Evolutionary conservation across 257 asterid species (phyloP), one percentile per base, ranked within the genome.

Genomic region (Leonotis leonurus): DNA sequence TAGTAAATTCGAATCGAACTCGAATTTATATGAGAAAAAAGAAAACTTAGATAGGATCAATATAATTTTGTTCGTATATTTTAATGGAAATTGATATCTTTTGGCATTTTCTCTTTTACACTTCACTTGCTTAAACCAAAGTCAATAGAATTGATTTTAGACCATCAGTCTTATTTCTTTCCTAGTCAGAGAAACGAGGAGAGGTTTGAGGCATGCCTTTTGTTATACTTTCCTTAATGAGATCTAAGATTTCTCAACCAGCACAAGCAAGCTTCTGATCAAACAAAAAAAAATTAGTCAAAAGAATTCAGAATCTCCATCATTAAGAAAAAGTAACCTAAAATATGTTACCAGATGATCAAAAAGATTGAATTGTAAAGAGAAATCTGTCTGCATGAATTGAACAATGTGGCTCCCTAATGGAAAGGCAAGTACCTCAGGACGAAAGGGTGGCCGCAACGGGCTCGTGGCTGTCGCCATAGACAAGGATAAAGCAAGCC

Each of bases 401-500:
- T 48, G 58, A 32, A 40, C 40, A 78, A 90, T 88, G 98, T 85
- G 87, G 89, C 81, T 68, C 63, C 75, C 82, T 44, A 75, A 53
- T 62, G 50, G 78, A 12, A 87, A 67, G 60, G 73, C 57, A 13
- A 65, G 70, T 33, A 65, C 2, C 14, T 22, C 12, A 35, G 83
- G 78, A 3, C 77, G 53, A 39, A 73, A 50, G 55, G 58, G 69
- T 6, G 82, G 83, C 6, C 76, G 85, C 6, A 80, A 85, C 55
- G 97, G 95, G 35, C 77, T 89, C 4, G 80, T 87, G 36, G 97
- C 96, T 0, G 85, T 92, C 7, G 96, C 97, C 64, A 76, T 92
- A 0, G 97, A 89, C 74, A 85, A 72, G 49, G 95, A 92, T 36
- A 92, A 83, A 83, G 70, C 80, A 12, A 89, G 99, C 84, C 91